phyloP scores from a whole-genome alignment of 148 eudicot genomes.

The Salicornia ramosissima region DNA sequence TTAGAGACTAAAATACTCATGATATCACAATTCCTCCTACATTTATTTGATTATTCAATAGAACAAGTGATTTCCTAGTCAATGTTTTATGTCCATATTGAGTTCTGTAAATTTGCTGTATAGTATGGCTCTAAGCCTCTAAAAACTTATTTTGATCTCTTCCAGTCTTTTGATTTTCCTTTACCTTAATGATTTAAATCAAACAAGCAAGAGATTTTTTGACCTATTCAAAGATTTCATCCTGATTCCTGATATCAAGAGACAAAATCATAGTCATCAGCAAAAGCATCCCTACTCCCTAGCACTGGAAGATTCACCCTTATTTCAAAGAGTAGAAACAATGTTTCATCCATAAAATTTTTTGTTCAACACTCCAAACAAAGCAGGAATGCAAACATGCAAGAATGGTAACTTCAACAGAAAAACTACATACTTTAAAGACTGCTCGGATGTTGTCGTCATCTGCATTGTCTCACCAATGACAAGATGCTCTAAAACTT shows the following conservation, averaged over 20 bases:
- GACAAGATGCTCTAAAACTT: constrained; percentile 89
- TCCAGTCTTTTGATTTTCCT: not conserved
- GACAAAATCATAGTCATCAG: not conserved
- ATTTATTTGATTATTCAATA: too few species aligned
- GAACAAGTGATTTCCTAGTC: too few species aligned
- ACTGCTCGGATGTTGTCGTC: constrained; percentile 74
- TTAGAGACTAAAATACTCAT: too few species aligned
- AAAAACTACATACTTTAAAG: constrained; percentile 52
- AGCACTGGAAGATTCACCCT: too few species aligned
- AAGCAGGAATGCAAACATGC: not conserved
- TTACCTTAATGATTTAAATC: not conserved
- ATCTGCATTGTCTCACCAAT: constrained; percentile 99
- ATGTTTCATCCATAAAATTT: not conserved
- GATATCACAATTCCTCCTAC: too few species aligned
- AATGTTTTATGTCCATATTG: not conserved
- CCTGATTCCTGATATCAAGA: not conserved
- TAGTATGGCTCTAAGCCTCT: not conserved
- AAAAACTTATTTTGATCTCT: not conserved
- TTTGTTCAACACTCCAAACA: not conserved
- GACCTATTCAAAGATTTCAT: not conserved
- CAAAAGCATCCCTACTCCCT: not conserved
- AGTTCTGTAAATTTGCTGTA: not conserved
- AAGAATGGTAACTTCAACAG: constrained; percentile 4
- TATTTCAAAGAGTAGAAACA: too few species aligned
- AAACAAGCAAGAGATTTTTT: not conserved